Conservation (phyloP, 331 rosid species). For the Cydonia oblonga region DNA sequence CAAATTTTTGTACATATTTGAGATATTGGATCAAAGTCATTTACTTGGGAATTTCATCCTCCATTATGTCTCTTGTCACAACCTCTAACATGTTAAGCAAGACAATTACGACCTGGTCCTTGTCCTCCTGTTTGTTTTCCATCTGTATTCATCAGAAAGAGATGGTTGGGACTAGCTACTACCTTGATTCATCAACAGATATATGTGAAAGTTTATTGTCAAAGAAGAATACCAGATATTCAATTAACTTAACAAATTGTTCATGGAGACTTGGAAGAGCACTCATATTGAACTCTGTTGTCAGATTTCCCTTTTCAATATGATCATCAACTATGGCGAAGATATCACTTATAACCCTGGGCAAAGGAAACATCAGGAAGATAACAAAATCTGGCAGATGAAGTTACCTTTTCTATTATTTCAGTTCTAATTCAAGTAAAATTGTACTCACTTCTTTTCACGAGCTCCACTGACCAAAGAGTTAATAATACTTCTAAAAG, state of each 20-base stretch:
- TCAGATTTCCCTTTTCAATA: conserved; percentile 17
- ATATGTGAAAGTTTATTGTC: not conserved
- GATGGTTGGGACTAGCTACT: conserved; percentile 9
- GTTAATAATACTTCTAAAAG: conserved; percentile 54
- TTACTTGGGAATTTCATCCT: conserved; percentile 62
- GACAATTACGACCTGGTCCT: conserved; percentile 77
- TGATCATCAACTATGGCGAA: conserved; percentile 56
- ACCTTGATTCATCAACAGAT: conserved; percentile 2
- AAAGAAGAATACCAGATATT: conserved; percentile 52
- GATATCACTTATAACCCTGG: conserved; percentile 62
- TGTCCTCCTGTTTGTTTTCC: conserved; percentile 47
- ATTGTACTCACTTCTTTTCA: conserved; percentile 53
- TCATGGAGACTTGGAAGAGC: conserved; percentile 58
- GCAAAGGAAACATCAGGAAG: conserved; percentile 18
- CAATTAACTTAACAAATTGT: conserved; percentile 53
- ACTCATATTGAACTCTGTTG: conserved; percentile 46
- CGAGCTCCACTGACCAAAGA: conserved; percentile 57
- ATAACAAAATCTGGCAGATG: not conserved
- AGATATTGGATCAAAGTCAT: conserved; percentile 10
- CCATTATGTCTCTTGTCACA: conserved; percentile 87
- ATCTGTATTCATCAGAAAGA: conserved; percentile 27
- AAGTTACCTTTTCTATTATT: not conserved
- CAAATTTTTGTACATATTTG: not conserved
- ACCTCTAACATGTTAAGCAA: conserved; percentile 93
- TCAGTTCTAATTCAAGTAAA: conserved; percentile 8